Evolutionary conservation across 257 asterid genomes (phyloP).

Genomic region (Solanum paucissectum): DNA sequence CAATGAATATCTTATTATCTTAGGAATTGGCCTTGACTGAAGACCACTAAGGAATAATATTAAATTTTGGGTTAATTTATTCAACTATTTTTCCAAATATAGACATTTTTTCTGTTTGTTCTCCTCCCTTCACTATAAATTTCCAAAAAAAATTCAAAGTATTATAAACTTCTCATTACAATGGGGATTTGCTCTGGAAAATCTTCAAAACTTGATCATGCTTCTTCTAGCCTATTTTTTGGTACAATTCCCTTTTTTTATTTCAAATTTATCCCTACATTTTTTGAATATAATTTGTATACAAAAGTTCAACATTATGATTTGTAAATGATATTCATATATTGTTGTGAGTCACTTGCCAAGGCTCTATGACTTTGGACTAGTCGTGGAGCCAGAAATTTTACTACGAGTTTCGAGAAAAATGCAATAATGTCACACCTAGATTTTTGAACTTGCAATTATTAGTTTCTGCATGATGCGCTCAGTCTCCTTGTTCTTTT

Average conservation of each 20-base stretch:
- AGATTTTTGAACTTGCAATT: neutral
- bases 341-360: neutral
- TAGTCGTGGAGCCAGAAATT: neutral
- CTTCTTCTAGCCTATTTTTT: conserved; percentile 63
- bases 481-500: neutral
- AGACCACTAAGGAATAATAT: neutral
- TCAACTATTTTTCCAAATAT: neutral
- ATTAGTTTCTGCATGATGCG: neutral
- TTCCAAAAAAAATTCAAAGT: neutral
- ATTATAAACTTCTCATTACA: neutral
- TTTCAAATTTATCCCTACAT: neutral
- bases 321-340: too few relatives aligned
- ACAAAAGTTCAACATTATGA: neutral
- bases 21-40: neutral
- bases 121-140: neutral
- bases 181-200: conserved; percentile 74
- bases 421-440: neutral
- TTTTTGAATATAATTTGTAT: neutral
- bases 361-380: neutral
- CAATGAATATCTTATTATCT: neutral
- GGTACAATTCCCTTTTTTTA: conserved; percentile 15
- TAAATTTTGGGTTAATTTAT: neutral
- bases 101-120: neutral
- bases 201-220: conserved; percentile 62
- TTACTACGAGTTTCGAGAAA: neutral